Conservation (phyloP, 345 rosid genomes). For the Geranium rotundifolium region DNA sequence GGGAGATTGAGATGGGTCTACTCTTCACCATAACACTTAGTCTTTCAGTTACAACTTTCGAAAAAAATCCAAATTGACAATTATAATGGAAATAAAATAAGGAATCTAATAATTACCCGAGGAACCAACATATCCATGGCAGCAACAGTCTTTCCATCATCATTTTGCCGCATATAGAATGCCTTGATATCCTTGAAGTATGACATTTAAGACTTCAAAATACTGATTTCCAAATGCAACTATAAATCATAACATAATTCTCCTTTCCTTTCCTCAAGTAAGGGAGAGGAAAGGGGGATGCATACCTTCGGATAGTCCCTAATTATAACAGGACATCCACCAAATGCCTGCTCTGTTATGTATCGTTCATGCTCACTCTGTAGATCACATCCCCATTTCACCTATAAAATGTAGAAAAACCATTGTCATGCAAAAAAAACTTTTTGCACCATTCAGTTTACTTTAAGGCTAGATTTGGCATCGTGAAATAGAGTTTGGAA, state of each 20-base stretch:
- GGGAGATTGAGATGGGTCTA: background rate
- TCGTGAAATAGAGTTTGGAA: background rate
- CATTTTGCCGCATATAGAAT: conserved; percentile 94
- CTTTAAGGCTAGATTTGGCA: background rate
- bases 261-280: background rate
- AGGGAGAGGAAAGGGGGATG: background rate
- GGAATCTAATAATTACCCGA: conserved; percentile 41
- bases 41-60: no score
- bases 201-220: conserved; percentile 7
- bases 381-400: conserved; percentile 93
- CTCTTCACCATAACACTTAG: background rate
- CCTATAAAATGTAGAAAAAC: conserved; percentile 28
- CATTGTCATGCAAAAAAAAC: background rate
- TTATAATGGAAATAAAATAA: background rate
- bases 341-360: conserved; percentile 81
- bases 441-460: background rate
- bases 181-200: conserved; percentile 79
- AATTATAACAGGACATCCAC: conserved; percentile 76
- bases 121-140: conserved; percentile 99
- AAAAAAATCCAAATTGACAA: background rate
- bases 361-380: conserved; percentile 99
- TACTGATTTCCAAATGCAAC: background rate
- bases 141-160: conserved; percentile 95
- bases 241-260: background rate
- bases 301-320: conserved; percentile 91